Evolutionary conservation across 1,284 basidiomycete genomes (phyloP), one percentile per base, ranked within the genome.

Genomic region (Ceratobasidium theobromae): DNA sequence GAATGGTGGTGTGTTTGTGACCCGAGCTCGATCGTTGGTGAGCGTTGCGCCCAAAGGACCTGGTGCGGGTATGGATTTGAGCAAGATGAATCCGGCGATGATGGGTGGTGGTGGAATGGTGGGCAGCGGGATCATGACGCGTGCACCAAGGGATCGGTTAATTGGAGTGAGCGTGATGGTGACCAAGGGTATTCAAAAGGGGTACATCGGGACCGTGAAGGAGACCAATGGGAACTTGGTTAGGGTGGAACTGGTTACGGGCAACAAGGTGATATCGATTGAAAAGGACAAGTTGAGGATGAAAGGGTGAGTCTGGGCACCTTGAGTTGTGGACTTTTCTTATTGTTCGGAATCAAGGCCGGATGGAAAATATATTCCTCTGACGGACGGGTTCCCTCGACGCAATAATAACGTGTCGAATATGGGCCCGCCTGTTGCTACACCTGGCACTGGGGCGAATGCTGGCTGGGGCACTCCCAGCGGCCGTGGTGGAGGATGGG

Each of bases 1-100:
- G 75, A 96, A 98, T 74, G 88, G 92, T 25, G 97, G 97, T 67
- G 89, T 98, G 23, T 99, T 96, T 73, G 91, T 99, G 57, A 89
- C 91, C 0, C 86, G 93, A 28, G 85, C 91, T 2, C 85, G 89
- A 32, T 86, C 87, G 1, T 80, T 96, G 35, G 85, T 84, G 0
- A 94, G 92, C 9, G 78, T 95, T 25, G 93, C 95, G 1, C 94
- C 95, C 1, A 94, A 93, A 73, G 84, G 87, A 46, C 87, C 82
- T 70, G 82, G 82, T 0, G 71, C 72, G 2, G 80, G 80, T 5
- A 81, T 84, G 5, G 95, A 98, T 76, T 79, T 95, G n/a, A 89
- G 91, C n/a, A 95, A 96, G 78, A 90, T 96, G 87, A 98, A 98
- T 75, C 95, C 96, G 5, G 86, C 89, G 0, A 76, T 94, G 52